Evolutionary conservation across 2,329 filamentous ascomycete species (phyloP).

Genomic region (Xylaria sp.): DNA sequence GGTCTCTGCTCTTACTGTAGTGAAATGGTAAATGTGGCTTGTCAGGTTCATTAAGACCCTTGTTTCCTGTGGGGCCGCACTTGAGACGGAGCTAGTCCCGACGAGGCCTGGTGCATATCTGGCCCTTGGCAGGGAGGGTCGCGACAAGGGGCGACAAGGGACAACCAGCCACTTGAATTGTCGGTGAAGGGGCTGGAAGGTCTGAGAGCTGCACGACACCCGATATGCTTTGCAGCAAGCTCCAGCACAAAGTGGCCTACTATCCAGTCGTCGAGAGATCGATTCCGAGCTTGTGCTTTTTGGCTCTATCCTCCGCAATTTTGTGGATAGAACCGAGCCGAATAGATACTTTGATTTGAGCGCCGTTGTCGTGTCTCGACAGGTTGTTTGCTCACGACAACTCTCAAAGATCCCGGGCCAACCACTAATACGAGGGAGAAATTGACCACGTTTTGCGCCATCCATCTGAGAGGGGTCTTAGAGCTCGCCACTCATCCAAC

Average conservation of each 20-base stretch:
- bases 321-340: constrained; percentile 20
- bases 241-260: constrained; percentile 16
- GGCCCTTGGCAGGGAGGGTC: constrained; percentile 14
- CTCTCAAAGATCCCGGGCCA: not conserved
- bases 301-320: constrained; percentile 15
- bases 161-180: constrained; percentile 52
- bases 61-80: not conserved
- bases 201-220: constrained; percentile 23
- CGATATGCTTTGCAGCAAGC: constrained; percentile 43
- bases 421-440: not conserved
- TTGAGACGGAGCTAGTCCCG: constrained; percentile 18
- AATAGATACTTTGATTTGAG: constrained; percentile 14
- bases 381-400: constrained; percentile 1
- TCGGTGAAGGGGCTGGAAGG: constrained; percentile 47
- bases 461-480: not conserved
- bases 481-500: not conserved
- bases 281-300: constrained; percentile 13
- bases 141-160: constrained; percentile 19
- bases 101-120: not conserved
- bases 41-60: constrained; percentile 29
- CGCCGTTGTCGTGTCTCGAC: not conserved
- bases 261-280: constrained; percentile 17
- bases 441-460: not conserved
- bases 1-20: constrained; percentile 25
- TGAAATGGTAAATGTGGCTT: constrained; percentile 44